phyloP scores from a whole-genome alignment of 2,329 filamentous ascomycete species.

The Tolypocladium album region DNA sequence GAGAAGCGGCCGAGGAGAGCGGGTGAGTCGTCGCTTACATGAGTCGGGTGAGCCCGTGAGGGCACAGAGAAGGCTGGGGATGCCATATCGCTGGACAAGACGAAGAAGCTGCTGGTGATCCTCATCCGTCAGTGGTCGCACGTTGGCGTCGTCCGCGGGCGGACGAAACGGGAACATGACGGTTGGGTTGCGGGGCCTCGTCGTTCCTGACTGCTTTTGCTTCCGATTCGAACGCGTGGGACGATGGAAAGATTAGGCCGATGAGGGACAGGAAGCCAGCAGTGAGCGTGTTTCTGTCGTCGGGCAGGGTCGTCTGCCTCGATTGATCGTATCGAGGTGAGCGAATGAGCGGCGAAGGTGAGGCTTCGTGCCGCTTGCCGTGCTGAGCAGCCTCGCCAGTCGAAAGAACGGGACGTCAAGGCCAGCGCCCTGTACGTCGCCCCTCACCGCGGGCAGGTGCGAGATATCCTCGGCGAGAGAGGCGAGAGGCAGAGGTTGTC shows the following conservation, averaged over 20 bases:
- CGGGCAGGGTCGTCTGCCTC: too few species aligned
- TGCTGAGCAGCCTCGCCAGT: neutral
- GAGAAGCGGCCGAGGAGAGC: neutral
- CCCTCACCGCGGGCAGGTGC: neutral
- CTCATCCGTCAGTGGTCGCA: slow-evolving; percentile 25
- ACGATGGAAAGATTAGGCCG: neutral
- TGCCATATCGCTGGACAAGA: slow-evolving; percentile 26
- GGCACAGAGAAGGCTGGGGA: slow-evolving; percentile 25
- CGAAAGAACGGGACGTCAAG: neutral
- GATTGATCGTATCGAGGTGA: neutral
- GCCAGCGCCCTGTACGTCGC: neutral
- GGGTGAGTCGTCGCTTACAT: slow-evolving; percentile 17
- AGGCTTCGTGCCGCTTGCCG: neutral
- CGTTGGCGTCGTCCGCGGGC: slow-evolving; percentile 21
- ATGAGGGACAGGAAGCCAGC: neutral
- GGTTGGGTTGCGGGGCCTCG: neutral
- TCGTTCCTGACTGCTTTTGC: too few species aligned
- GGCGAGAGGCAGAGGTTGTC: neutral
- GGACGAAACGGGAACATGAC: slow-evolving; percentile 23
- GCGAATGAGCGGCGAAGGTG: neutral
- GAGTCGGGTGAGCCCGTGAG: slow-evolving; percentile 23
- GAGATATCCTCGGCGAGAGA: neutral
- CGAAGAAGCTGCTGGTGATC: slow-evolving; percentile 25
- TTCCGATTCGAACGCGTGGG: neutral
- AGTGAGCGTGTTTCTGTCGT: neutral